Conservation (phyloP, 2,329 filamentous ascomycete genomes). For the Coniochaeta pulveracea region DNA sequence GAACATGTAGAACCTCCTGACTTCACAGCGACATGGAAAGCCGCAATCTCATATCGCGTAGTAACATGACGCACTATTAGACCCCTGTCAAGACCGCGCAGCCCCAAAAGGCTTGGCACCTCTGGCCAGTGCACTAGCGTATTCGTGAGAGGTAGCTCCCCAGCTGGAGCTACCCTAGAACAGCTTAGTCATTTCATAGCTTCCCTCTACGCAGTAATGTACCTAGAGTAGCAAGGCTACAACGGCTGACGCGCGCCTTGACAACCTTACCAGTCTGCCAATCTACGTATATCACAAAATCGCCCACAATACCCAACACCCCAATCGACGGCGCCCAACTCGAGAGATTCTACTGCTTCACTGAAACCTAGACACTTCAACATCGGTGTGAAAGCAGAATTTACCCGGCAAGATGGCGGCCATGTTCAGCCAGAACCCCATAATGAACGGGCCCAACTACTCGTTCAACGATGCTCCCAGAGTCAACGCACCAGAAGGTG, state of each 20-base stretch:
- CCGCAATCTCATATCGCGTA: no score
- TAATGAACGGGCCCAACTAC: slow-evolving; percentile 60
- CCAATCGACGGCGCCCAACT: not conserved
- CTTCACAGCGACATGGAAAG: not conserved
- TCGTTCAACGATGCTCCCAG: slow-evolving; percentile 52
- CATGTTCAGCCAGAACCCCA: slow-evolving; percentile 60
- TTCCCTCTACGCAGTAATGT: no score
- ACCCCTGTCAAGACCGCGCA: not conserved
- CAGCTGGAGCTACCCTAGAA: not conserved
- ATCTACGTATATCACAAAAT: not conserved
- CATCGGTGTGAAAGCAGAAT: no score
- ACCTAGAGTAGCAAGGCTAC: slow-evolving; percentile 1
- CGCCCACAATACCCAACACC: not conserved
- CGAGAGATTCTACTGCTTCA: no score
- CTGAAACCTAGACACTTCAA: no score
- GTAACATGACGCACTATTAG: no score
- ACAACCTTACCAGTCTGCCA: not conserved
- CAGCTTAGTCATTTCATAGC: slow-evolving; percentile 3
- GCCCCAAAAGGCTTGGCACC: not conserved
- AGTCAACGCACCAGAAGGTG: slow-evolving; percentile 36
- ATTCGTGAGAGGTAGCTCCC: not conserved
- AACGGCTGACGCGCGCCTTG: slow-evolving; percentile 4
- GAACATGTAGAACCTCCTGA: no score
- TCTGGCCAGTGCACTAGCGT: slow-evolving; percentile 2
- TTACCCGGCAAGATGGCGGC: slow-evolving; percentile 46